These are phyloP conservation scores for Glarea lozoyensis DNA, from an alignment of 495 filamentous ascomycete species.

Conservation along the genomic window DNA sequence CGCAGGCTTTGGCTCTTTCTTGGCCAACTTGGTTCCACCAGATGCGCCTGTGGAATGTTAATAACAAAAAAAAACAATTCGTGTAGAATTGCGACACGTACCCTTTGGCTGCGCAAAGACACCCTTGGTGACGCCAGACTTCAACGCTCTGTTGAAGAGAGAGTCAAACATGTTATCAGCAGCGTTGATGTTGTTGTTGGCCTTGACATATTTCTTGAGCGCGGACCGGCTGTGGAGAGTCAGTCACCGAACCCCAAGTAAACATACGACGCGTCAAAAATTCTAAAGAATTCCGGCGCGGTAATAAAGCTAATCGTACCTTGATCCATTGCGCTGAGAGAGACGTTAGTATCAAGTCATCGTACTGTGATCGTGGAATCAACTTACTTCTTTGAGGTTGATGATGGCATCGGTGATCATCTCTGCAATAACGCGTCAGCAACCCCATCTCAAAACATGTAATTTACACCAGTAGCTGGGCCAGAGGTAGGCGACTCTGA, in stretches of 20 bases:
- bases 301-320: slow-evolving; percentile 47
- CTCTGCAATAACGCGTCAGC: slow-evolving; percentile 32
- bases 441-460: not conserved
- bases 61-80: too few species aligned
- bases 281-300: not conserved
- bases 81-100: slow-evolving; percentile 37
- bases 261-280: slow-evolving; percentile 15
- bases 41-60: slow-evolving; percentile 57
- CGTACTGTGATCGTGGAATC: not conserved
- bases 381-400: slow-evolving; percentile 44
- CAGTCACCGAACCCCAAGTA: slow-evolving; percentile 2
- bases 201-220: slow-evolving; percentile 95
- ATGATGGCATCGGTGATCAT: slow-evolving; percentile 65
- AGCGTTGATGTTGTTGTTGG: slow-evolving; percentile 83
- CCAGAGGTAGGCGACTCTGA: not conserved
- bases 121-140: slow-evolving; percentile 80
- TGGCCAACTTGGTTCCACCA: slow-evolving; percentile 91
- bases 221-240: slow-evolving; percentile 65
- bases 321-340: slow-evolving; percentile 41
- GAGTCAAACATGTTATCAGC: slow-evolving; percentile 71
- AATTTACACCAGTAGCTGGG: slow-evolving; percentile 7
- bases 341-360: slow-evolving; percentile 9
- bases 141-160: slow-evolving; percentile 89
- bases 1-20: slow-evolving; percentile 54
- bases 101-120: slow-evolving; percentile 93